Evolutionary conservation across 371 early-diverging fungal genomes (phyloP), one percentile per base, ranked within the genome.

Genomic region (Syncephalis fuscata): DNA sequence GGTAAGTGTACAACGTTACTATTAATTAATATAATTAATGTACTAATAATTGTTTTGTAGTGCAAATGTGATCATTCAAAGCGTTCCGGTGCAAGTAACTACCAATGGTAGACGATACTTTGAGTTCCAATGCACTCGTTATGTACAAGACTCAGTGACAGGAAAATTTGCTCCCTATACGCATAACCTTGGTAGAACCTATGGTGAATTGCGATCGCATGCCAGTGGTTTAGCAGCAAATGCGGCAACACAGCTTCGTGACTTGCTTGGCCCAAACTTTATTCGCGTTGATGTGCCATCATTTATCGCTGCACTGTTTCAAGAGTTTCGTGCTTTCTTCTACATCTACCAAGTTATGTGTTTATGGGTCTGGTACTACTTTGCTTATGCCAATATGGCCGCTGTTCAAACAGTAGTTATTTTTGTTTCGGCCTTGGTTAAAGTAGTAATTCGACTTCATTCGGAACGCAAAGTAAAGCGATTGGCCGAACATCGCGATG

Each of bases 281-380:
- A 80, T 84, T 45, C 56, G 65, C 41, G 79, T 79, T 23, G 58
- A 64, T 11, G 72, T 82, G 38, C 74, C 75, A 39, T 60, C 66
- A 39, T 56, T 80, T 42, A 26, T 52, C 22, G 49, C 54, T 48
- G 82, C 77, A 5, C 44, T 80, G 22, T 54, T 60, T 25, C 72
- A 68, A 46, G 86, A 86, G 60, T 79, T 82, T 50, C 53, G 73
- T 9, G 67, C 74, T 11, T 74, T 80, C 57, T 82, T 84, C 50
- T 86, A 84, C 58, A 64, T 84, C 24, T 86, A 82, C 53, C 85
- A 86, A 58, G 63, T 80, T 41, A 70, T 79, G 52, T 67, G 65
- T 17, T 67, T 86, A 39, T 76, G 76, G 76, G 68, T 80, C 11
- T 86, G 79, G 60, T 78, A 78, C 58, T 76, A 76, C 63, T 73